Conservation (phyloP, 2,329 filamentous ascomycete genomes). For the Colletotrichum spinosum region DNA sequence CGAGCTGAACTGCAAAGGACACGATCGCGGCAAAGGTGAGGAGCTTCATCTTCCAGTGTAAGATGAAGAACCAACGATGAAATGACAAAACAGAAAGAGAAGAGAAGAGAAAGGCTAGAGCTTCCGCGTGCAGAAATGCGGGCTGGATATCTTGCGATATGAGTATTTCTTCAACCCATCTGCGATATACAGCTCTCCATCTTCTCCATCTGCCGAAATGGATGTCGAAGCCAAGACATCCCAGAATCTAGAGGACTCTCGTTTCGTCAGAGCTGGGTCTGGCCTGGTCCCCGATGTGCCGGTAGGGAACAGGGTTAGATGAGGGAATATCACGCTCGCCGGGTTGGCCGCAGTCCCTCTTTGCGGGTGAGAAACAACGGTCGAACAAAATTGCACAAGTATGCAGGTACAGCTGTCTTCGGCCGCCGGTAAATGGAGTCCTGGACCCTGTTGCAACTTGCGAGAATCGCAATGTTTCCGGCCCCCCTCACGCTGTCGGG, state of each 20-base stretch:
- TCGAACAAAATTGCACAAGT: neutral
- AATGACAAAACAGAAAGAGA: neutral
- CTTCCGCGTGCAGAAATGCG: neutral
- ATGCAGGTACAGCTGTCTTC: too few relatives aligned
- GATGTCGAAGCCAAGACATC: constrained; percentile 13
- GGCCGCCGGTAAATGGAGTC: neutral
- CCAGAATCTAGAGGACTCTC: constrained; percentile 3
- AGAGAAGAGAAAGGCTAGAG: neutral
- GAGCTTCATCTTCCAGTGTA: constrained; percentile 26
- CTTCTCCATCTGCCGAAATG: constrained; percentile 19
- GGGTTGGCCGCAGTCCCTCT: constrained; percentile 10
- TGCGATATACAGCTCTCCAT: neutral
- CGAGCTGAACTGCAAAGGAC: constrained; percentile 12
- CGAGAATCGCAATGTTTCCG: constrained; percentile 9
- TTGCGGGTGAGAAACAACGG: constrained; percentile 5
- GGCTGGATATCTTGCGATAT: constrained; percentile 8
- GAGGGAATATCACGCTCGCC: constrained; percentile 13
- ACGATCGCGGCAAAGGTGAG: constrained; percentile 20
- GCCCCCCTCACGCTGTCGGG: too few relatives aligned
- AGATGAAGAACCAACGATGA: neutral
- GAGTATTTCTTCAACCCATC: constrained; percentile 12
- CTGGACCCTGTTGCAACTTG: too few relatives aligned
- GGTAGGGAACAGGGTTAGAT: constrained; percentile 13
- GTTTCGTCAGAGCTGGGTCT: constrained; percentile 17
- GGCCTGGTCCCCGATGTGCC: constrained; percentile 10